These are phyloP conservation scores for Linnemannia hyalina DNA, from an alignment of 192 early-diverging fungal species.

Conservation along the genomic window DNA sequence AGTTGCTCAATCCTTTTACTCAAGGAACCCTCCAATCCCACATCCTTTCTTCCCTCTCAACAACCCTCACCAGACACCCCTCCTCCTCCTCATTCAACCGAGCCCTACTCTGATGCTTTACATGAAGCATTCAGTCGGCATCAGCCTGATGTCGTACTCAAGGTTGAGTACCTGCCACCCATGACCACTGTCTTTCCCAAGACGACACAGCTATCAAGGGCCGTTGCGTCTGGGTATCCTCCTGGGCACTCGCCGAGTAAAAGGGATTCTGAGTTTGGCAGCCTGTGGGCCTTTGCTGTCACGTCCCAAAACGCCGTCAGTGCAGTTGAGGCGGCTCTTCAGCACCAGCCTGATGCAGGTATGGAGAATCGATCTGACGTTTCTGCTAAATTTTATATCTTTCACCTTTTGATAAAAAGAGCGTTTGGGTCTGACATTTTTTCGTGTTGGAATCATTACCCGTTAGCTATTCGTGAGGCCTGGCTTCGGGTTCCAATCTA, in stretches of 20 bases:
- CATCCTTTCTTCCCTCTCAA: neutral
- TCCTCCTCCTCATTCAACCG: neutral
- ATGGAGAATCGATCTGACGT: neutral
- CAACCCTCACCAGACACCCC: neutral
- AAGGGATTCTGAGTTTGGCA: neutral
- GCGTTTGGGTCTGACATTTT: neutral
- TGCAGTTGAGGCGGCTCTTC: constrained; percentile 16
- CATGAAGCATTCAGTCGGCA: neutral
- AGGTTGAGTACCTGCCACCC: constrained; percentile 28
- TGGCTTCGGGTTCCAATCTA: constrained; percentile 45
- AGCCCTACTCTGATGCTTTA: constrained; percentile 23
- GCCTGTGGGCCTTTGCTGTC: constrained; percentile 43
- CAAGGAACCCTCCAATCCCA: constrained; percentile 29
- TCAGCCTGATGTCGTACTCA: neutral
- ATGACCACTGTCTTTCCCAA: constrained; percentile 18
- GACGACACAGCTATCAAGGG: constrained; percentile 13
- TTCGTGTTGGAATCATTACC: neutral
- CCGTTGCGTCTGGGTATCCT: constrained; percentile 15
- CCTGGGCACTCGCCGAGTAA: neutral
- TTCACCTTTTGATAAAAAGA: no score
- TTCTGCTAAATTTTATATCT: neutral
- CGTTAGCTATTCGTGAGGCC: constrained; percentile 20
- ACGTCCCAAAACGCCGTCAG: constrained; percentile 43
- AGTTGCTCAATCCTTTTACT: constrained; percentile 37
- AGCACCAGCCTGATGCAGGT: constrained; percentile 33